A percentile compares a stretch with the other conserved stretches of the same genome.
phyloP scores from a whole-genome alignment of 139 green algal species.

The Tetraselmis striata region DNA sequence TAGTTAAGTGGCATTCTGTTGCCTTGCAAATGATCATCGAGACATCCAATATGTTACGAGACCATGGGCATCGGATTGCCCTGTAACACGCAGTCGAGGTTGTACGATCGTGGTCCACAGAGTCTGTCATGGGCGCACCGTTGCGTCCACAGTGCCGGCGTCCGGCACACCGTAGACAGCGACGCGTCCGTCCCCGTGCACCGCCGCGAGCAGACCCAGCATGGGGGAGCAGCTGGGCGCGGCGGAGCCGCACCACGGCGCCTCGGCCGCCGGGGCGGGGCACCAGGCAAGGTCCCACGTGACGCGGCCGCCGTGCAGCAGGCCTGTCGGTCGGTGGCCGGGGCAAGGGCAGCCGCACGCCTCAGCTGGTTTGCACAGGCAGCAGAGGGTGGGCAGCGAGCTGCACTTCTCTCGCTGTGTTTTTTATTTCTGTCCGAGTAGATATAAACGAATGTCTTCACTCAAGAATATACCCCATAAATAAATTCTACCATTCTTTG shows the following conservation, averaged over 20 bases:
- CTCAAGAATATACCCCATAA: no score
- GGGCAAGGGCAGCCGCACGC: neutral
- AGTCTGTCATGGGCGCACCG: neutral
- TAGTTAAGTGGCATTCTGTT: no score
- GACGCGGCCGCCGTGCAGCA: neutral
- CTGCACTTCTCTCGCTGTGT: no score
- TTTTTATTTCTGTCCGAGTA: no score
- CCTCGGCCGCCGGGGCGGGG: neutral
- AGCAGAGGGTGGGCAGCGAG: neutral
- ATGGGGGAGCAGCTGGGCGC: neutral
- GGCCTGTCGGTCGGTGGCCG: neutral
- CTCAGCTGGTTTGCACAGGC: neutral
- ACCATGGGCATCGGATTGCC: no score
- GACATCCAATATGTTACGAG: no score
- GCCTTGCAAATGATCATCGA: no score
- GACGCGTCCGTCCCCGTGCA: neutral
- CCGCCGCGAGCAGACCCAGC: neutral
- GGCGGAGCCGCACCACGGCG: neutral
- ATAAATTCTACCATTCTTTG: no score
- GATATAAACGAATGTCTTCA: no score
- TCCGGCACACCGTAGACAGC: neutral
- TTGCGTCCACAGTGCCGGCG: neutral
- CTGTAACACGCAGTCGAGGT: neutral
- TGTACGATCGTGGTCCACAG: neutral
- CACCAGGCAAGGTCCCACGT: neutral